phyloP scores from a whole-genome alignment of 2,329 filamentous ascomycete species.

The Colletotrichum sp. region DNA sequence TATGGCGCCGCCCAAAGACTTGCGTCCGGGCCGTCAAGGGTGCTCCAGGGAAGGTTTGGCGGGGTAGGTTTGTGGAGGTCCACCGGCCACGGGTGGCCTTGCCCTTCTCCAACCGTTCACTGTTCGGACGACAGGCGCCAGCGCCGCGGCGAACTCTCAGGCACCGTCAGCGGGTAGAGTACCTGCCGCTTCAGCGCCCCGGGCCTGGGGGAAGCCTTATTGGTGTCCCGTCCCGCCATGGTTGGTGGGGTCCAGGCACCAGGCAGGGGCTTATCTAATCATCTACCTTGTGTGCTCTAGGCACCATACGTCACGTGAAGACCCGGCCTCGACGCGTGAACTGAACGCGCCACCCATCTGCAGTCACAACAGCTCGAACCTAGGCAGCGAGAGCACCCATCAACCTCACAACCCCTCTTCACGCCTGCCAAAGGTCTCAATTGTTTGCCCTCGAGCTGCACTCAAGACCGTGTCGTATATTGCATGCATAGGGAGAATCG shows the following conservation, averaged over 20 bases:
- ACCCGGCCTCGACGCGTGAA: slow-evolving; percentile 21
- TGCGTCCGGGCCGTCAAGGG: background rate
- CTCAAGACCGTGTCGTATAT: accelerated
- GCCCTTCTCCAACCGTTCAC: slow-evolving; percentile 7
- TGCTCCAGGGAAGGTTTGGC: slow-evolving; percentile 3
- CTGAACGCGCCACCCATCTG: background rate
- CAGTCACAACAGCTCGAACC: background rate
- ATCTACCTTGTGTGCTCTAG: background rate
- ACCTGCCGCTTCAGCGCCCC: background rate
- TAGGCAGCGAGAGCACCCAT: background rate
- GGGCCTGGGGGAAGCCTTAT: background rate
- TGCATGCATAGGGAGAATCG: background rate
- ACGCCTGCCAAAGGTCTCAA: background rate
- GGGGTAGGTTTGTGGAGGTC: slow-evolving; percentile 16
- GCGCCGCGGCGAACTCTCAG: background rate
- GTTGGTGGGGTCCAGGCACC: background rate
- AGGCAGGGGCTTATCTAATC: background rate
- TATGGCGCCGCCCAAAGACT: background rate
- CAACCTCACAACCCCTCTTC: background rate
- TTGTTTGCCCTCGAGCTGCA: background rate
- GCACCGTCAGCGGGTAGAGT: background rate
- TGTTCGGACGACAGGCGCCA: slow-evolving; percentile 15
- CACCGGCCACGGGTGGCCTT: background rate
- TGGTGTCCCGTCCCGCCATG: background rate
- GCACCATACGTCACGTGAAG: slow-evolving; percentile 8